Conservation (phyloP, 2,329 filamentous ascomycete species). For the Phyllosticta paracitricarpa region DNA sequence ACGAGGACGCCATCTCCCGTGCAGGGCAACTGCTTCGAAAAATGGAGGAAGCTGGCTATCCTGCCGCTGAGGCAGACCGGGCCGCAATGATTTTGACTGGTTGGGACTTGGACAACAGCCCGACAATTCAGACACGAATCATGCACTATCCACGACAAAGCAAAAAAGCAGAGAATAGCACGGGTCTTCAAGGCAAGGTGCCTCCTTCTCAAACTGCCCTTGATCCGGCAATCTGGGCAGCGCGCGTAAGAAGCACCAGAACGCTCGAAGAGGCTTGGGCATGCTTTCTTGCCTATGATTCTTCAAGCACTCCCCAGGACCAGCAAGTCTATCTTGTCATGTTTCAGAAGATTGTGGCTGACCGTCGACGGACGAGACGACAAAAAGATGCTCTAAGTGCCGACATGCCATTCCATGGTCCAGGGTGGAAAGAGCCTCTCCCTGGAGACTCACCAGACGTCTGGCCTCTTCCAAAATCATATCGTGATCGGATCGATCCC, state of each 20-base stretch:
- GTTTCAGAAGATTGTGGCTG: slow-evolving; percentile 40
- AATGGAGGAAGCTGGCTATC: slow-evolving; percentile 52
- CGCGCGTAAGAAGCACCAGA: slow-evolving; percentile 48
- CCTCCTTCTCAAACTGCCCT: neutral
- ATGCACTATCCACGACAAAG: slow-evolving; percentile 21
- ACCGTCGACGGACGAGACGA: neutral
- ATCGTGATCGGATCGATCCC: slow-evolving; percentile 55
- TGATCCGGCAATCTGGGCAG: slow-evolving; percentile 37
- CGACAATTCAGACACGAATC: slow-evolving; percentile 50
- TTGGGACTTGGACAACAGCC: slow-evolving; percentile 54
- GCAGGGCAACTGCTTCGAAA: slow-evolving; percentile 45
- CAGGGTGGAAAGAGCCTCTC: slow-evolving; percentile 20
- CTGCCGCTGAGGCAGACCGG: slow-evolving; percentile 40
- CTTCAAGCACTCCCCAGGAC: slow-evolving; percentile 27
- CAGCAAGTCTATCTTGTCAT: slow-evolving; percentile 45
- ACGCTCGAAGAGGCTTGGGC: slow-evolving; percentile 57
- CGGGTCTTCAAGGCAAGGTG: neutral
- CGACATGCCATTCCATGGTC: neutral
- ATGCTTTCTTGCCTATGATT: slow-evolving; percentile 48
- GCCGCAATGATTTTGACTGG: slow-evolving; percentile 46
- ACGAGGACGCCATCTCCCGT: slow-evolving; percentile 46
- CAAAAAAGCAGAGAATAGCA: slow-evolving; percentile 9
- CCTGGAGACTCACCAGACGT: slow-evolving; percentile 53
- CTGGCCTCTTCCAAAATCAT: slow-evolving; percentile 45
- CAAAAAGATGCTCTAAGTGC: neutral